These are phyloP conservation scores for Symbiodinium pilosum DNA, from an alignment of 73 alveolate genomes.

Conservation along the genomic window DNA sequence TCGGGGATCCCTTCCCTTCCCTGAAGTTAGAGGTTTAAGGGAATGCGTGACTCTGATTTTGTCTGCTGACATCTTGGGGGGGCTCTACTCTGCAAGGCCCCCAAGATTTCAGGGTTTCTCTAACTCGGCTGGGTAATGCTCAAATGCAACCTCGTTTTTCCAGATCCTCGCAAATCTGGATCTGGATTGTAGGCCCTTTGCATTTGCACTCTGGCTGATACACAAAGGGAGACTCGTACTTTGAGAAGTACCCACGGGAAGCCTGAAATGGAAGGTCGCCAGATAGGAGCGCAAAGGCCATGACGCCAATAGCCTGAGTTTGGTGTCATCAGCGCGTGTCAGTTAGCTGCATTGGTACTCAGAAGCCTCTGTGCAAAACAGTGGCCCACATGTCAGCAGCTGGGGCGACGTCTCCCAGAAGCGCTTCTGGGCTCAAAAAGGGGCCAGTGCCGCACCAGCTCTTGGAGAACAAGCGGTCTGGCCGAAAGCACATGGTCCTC, in stretches of 20 bases:
- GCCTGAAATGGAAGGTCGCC: constrained; percentile 85
- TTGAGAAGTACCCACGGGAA: too few species aligned
- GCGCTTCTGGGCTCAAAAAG: constrained; percentile 59
- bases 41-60: too few species aligned
- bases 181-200: too few species aligned
- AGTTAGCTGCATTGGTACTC: background rate
- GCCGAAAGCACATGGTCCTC: constrained; percentile 88
- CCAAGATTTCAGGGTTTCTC: too few species aligned
- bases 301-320: constrained; percentile 92
- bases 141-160: too few species aligned
- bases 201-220: too few species aligned
- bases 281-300: constrained; percentile 47
- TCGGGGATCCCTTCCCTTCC: background rate
- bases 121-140: too few species aligned
- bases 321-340: background rate
- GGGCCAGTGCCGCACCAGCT: constrained; percentile 95
- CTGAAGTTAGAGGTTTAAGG: too few species aligned
- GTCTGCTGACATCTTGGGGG: too few species aligned
- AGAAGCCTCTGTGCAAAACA: background rate
- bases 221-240: too few species aligned
- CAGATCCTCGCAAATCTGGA: too few species aligned
- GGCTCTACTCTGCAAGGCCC: too few species aligned
- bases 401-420: constrained; percentile 58
- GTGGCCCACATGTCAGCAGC: constrained; percentile 81
- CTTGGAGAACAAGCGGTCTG: constrained; percentile 41